phyloP scores from a whole-genome alignment of 805 yeast species.

The Schwanniomyces pseudopolymorphus region DNA sequence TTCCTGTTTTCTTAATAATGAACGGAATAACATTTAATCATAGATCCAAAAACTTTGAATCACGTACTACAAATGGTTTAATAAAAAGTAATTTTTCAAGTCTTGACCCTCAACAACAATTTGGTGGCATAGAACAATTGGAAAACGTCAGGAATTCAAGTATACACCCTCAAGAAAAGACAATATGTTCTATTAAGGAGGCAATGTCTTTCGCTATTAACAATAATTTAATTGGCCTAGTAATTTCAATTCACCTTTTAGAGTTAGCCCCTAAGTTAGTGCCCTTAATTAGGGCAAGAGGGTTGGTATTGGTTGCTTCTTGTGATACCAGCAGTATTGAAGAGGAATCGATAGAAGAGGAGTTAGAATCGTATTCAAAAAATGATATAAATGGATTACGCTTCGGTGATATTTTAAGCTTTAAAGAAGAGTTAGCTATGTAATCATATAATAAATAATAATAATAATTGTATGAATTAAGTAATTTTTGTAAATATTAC shows the following conservation, averaged over 20 bases:
- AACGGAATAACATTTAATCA: conserved; percentile 53
- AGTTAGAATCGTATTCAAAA: conserved; percentile 36
- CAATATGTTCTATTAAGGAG: conserved; percentile 71
- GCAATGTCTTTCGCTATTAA: conserved; percentile 77
- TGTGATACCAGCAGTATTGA: conserved; percentile 34
- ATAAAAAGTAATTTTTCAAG: conserved; percentile 8
- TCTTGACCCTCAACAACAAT: not conserved
- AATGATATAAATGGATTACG: conserved; percentile 67
- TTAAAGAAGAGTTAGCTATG: conserved; percentile 52
- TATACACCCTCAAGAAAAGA: conserved; percentile 30
- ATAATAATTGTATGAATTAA: too few species aligned
- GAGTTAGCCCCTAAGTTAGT: conserved; percentile 72
- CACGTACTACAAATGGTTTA: conserved; percentile 41
- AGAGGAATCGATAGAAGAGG: conserved; percentile 23
- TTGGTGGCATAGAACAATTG: conserved; percentile 5
- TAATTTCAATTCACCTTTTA: conserved; percentile 70
- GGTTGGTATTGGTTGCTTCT: conserved; percentile 79
- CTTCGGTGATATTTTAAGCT: conserved; percentile 61
- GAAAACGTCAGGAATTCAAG: conserved; percentile 17
- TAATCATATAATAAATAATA: conserved; percentile 10
- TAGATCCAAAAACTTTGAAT: conserved; percentile 29
- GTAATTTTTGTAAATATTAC: not conserved
- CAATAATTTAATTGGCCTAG: conserved; percentile 83
- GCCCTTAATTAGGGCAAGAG: conserved; percentile 73
- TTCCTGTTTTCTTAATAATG: conserved; percentile 86